phyloP scores from a whole-genome alignment of 768 basidiomycete genomes.

The Pisolithus orientalis region DNA sequence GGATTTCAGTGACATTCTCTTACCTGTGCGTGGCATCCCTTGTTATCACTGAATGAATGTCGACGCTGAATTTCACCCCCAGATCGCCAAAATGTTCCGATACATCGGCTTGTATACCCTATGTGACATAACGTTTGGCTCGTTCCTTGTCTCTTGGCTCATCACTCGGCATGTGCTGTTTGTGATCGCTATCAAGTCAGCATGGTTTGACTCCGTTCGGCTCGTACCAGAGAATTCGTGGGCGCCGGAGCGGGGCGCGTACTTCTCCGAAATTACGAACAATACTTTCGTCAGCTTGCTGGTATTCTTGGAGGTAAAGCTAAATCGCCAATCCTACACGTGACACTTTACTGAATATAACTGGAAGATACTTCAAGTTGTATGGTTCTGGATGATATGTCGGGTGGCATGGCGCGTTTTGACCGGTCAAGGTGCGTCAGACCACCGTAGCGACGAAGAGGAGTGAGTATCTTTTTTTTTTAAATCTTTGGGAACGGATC shows the following conservation, averaged over 20 bases:
- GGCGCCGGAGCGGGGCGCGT: slow-evolving; percentile 53
- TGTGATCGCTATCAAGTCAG: slow-evolving; percentile 59
- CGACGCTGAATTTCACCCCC: neutral
- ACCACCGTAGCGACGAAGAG: slow-evolving; percentile 83
- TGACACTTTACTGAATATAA: slow-evolving; percentile 3
- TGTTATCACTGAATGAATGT: neutral
- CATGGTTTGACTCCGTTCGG: slow-evolving; percentile 43
- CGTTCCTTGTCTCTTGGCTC: slow-evolving; percentile 88
- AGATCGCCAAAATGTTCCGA: slow-evolving; percentile 92
- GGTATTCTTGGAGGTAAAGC: slow-evolving; percentile 53
- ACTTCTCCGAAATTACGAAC: slow-evolving; percentile 41
- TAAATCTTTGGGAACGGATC: neutral
- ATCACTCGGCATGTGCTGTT: slow-evolving; percentile 85
- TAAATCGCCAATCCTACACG: neutral
- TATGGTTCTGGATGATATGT: slow-evolving; percentile 87
- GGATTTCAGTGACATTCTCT: slow-evolving; percentile 90
- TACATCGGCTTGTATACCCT: slow-evolving; percentile 65
- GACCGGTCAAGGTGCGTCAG: slow-evolving; percentile 69
- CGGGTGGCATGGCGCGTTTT: slow-evolving; percentile 77
- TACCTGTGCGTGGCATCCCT: slow-evolving; percentile 59
- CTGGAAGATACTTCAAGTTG: slow-evolving; percentile 56
- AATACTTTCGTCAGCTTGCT: slow-evolving; percentile 50
- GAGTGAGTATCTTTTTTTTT: slow-evolving; percentile 32
- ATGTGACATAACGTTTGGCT: slow-evolving; percentile 71
- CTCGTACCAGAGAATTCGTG: slow-evolving; percentile 46